phyloP scores from a whole-genome alignment of 345 rosid species.

The Populus alba region DNA sequence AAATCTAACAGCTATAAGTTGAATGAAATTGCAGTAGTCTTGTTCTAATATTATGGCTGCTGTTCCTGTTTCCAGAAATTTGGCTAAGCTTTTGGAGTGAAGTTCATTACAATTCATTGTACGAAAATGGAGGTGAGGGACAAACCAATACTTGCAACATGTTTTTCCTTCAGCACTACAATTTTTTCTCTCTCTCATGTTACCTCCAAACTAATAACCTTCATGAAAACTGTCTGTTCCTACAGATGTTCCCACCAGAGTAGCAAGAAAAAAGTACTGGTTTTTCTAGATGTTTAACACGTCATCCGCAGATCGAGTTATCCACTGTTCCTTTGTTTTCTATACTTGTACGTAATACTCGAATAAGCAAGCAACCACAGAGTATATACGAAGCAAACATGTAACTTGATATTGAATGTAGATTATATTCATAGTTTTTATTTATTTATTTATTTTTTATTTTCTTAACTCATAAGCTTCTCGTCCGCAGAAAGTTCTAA shows the following conservation, averaged over 20 bases:
- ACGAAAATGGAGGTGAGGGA: constrained; percentile 70
- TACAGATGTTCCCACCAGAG: constrained; percentile 78
- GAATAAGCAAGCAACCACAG: neutral
- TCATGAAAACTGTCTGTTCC: neutral
- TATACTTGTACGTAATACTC: neutral
- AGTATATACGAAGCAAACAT: neutral
- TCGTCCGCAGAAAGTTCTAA: neutral
- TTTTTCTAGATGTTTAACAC: constrained; percentile 43
- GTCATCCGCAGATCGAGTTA: neutral
- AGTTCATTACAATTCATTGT: constrained; percentile 89
- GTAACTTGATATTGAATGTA: neutral
- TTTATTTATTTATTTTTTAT: too few species aligned
- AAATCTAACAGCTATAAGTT: too few species aligned
- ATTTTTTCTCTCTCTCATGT: neutral
- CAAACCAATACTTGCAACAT: neutral
- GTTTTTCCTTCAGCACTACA: neutral
- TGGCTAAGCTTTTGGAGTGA: constrained; percentile 99
- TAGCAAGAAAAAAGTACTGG: constrained; percentile 68
- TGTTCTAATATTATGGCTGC: neutral
- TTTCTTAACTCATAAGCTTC: neutral
- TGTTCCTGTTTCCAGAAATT: constrained; percentile 42
- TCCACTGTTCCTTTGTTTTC: neutral
- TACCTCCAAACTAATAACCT: constrained; percentile 1
- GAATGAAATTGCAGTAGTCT: too few species aligned
- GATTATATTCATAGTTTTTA: neutral